These are phyloP conservation scores for Botrytis tulipae DNA, from an alignment of 2,329 filamentous ascomycete genomes.

Conservation along the genomic window DNA sequence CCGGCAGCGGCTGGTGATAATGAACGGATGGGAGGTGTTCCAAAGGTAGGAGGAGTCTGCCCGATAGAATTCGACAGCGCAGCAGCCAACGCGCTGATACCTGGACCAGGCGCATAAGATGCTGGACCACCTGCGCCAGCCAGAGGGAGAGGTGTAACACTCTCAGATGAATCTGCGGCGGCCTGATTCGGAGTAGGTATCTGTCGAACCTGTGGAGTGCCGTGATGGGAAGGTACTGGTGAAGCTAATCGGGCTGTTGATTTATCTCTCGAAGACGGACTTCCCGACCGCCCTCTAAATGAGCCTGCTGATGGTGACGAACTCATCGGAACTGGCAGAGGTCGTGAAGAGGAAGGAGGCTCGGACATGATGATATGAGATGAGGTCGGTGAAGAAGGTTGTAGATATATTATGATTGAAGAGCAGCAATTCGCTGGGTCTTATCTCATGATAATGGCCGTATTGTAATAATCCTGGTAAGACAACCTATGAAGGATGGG, in stretches of 20 bases:
- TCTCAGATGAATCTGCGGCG: conserved; percentile 41
- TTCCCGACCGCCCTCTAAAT: conserved; percentile 40
- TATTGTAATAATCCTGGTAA: conserved; percentile 13
- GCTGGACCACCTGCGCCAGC: conserved; percentile 48
- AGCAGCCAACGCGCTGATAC: conserved; percentile 82
- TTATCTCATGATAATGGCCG: conserved; percentile 22
- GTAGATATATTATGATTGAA: background rate
- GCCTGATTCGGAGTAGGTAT: conserved; percentile 47
- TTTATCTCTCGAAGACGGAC: conserved; percentile 48
- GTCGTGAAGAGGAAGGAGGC: conserved; percentile 38
- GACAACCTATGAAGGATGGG: background rate
- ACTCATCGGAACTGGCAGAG: conserved; percentile 44
- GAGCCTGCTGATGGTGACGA: conserved; percentile 44
- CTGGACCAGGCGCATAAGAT: conserved; percentile 68
- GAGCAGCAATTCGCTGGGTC: conserved; percentile 1
- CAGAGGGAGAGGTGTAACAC: conserved; percentile 59
- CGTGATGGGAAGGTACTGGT: conserved; percentile 49
- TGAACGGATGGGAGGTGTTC: conserved; percentile 59
- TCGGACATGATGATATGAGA: conserved; percentile 36
- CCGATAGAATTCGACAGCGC: conserved; percentile 77
- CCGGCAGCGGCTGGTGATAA: conserved; percentile 56
- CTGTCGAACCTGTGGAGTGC: conserved; percentile 50
- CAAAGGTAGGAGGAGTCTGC: conserved; percentile 66
- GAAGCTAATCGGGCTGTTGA: conserved; percentile 61
- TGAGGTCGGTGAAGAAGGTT: conserved; percentile 15